These are phyloP conservation scores for Noccaea bulbosa DNA, from an alignment of 345 rosid species.

Conservation along the genomic window DNA sequence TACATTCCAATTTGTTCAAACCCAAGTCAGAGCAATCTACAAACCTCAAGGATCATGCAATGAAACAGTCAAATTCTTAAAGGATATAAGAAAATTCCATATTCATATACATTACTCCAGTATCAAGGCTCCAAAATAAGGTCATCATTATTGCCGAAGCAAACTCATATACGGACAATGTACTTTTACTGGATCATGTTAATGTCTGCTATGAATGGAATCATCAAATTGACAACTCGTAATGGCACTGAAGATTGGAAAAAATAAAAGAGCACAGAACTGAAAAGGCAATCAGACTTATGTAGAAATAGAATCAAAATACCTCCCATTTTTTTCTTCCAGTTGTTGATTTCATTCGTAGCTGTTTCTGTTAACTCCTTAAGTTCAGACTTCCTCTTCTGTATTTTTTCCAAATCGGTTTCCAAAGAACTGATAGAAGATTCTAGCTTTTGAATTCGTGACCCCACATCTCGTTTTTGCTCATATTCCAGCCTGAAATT, in stretches of 20 bases:
- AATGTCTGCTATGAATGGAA: slow-evolving; percentile 16
- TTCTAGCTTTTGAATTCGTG: slow-evolving; percentile 81
- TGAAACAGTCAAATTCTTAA: slow-evolving; percentile 13
- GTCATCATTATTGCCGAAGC: slow-evolving; percentile 22
- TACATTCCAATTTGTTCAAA: slow-evolving; percentile 21
- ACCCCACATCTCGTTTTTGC: slow-evolving; percentile 87
- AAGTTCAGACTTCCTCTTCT: slow-evolving; percentile 64
- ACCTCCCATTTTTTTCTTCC: slow-evolving; percentile 85
- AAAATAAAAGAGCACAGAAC: slow-evolving; percentile 16
- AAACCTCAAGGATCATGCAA: slow-evolving; percentile 28
- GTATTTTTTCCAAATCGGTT: slow-evolving; percentile 62
- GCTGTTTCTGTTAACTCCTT: slow-evolving; percentile 65
- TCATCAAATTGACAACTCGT: slow-evolving; percentile 27
- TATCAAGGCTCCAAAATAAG: slow-evolving; percentile 15
- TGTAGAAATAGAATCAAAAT: slow-evolving; percentile 36
- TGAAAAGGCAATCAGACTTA: slow-evolving; percentile 20
- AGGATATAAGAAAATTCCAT: slow-evolving; percentile 19
- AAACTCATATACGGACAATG: slow-evolving; percentile 31
- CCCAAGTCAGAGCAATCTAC: slow-evolving; percentile 18
- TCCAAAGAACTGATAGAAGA: slow-evolving; percentile 66
- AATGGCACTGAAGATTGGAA: slow-evolving; percentile 19
- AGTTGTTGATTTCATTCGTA: slow-evolving; percentile 61
- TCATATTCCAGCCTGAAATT: slow-evolving; percentile 87
- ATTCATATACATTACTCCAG: slow-evolving; percentile 4
- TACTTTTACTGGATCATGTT: slow-evolving; percentile 23